Conservation (phyloP, 2,329 filamentous ascomycete species). For the Teratosphaeria viscida region DNA sequence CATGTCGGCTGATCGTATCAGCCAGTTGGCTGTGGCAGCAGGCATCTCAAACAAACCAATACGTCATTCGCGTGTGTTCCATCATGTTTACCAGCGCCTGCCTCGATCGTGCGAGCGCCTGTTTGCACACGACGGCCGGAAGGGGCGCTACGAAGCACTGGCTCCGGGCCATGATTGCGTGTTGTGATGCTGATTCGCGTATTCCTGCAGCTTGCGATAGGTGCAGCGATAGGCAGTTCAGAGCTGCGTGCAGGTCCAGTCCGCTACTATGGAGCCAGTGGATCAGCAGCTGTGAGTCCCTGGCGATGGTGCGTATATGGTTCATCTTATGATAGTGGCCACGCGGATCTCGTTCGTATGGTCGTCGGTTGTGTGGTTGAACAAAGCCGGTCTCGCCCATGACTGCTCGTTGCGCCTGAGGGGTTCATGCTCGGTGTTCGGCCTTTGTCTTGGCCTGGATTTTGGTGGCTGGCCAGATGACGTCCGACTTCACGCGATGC, state of each 20-base stretch:
- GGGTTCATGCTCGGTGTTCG: not conserved
- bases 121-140: not conserved
- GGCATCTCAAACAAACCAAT: not conserved
- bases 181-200: not conserved
- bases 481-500: not conserved
- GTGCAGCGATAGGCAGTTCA: not conserved
- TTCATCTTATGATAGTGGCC: not conserved
- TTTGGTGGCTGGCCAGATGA: not conserved
- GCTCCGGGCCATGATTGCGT: not conserved
- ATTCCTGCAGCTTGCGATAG: not conserved
- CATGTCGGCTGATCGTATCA: not conserved
- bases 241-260: not conserved
- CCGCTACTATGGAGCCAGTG: not conserved
- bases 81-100: not conserved
- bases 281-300: not conserved
- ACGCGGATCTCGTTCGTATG: not conserved
- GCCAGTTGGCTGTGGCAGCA: not conserved
- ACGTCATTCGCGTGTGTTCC: not conserved
- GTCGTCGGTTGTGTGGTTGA: not conserved
- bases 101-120: not conserved
- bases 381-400: not conserved
- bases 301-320: not conserved
- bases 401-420: not conserved
- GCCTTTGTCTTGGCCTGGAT: not conserved
- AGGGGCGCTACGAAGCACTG: not conserved